A percentile compares a stretch with the other conserved stretches of the same genome.
phyloP scores from a whole-genome alignment of 2,329 filamentous ascomycete species.

The Sordariomycetes sp. region DNA sequence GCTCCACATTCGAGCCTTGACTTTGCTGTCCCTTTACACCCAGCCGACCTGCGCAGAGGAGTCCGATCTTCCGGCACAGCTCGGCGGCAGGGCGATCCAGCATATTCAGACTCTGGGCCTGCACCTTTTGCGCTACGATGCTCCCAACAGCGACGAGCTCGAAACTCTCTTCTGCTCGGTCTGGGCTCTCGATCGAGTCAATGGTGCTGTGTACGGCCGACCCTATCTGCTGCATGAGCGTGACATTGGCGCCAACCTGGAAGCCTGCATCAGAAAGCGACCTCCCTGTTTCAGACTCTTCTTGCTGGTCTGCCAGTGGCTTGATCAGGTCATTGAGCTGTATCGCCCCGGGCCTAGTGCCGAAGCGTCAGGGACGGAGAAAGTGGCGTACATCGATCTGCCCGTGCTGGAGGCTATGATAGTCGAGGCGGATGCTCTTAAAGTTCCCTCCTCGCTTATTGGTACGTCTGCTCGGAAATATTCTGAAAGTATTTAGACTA shows the following conservation, averaged over 20 bases:
- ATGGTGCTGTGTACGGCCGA: constrained; percentile 49
- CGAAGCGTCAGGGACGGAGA: constrained; percentile 27
- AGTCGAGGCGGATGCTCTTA: constrained; percentile 41
- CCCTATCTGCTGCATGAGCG: constrained; percentile 51
- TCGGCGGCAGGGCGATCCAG: constrained; percentile 45
- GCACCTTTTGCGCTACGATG: constrained; percentile 36
- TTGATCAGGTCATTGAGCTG: constrained; percentile 50
- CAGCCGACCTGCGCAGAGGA: constrained; percentile 45
- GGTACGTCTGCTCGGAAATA: constrained; percentile 23
- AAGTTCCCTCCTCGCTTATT: constrained; percentile 37
- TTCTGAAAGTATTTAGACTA: neutral
- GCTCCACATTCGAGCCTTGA: constrained; percentile 42
- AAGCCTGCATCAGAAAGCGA: constrained; percentile 39
- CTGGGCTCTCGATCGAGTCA: constrained; percentile 53
- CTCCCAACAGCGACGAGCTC: constrained; percentile 28
- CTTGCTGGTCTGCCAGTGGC: constrained; percentile 40
- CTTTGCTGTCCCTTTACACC: constrained; percentile 49
- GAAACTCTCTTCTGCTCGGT: constrained; percentile 47
- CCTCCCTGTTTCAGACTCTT: constrained; percentile 48
- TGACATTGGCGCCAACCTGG: constrained; percentile 46
- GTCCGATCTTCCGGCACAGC: constrained; percentile 42
- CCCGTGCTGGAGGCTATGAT: constrained; percentile 50
- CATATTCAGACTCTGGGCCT: constrained; percentile 47
- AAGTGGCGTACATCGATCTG: constrained; percentile 39
- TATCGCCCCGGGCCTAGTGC: constrained; percentile 45